Percentiles rank a stretch among this genome's conserved stretches.
These are phyloP conservation scores for Atkinsonella hypoxylon DNA, from an alignment of 2,329 filamentous ascomycete species.

Conservation along the genomic window DNA sequence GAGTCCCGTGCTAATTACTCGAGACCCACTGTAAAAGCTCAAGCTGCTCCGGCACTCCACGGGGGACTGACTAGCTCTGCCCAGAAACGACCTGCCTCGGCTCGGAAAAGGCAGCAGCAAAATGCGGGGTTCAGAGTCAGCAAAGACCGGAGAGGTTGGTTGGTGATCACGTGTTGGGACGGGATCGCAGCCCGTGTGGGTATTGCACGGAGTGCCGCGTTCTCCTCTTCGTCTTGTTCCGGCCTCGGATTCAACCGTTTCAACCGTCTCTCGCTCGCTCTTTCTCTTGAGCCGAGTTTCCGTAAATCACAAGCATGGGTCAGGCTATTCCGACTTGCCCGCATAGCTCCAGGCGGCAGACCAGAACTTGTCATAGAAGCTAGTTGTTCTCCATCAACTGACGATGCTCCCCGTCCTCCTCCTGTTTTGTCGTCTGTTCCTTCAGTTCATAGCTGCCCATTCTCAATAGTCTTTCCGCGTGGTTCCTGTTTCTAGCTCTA, in stretches of 20 bases:
- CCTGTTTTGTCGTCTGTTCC: background rate
- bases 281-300: background rate
- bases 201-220: no score
- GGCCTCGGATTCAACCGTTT: no score
- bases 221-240: no score
- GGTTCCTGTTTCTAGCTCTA: background rate
- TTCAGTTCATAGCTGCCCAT: no score
- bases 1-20: background rate
- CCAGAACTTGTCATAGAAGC: background rate
- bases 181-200: no score
- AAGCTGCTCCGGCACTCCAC: background rate
- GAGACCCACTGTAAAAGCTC: background rate
- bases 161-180: no score
- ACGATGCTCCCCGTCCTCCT: background rate
- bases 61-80: background rate
- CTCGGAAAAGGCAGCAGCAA: background rate
- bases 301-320: conserved; percentile 2
- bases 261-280: no score
- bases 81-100: background rate
- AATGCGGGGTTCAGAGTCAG: background rate
- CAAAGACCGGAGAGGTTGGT: no score
- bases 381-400: background rate
- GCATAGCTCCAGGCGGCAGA: background rate
- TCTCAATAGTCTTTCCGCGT: no score
- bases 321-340: background rate